These are phyloP conservation scores for Psophocarpus tetragonolobus DNA, from an alignment of 306 rosid species.

Conservation along the genomic window DNA sequence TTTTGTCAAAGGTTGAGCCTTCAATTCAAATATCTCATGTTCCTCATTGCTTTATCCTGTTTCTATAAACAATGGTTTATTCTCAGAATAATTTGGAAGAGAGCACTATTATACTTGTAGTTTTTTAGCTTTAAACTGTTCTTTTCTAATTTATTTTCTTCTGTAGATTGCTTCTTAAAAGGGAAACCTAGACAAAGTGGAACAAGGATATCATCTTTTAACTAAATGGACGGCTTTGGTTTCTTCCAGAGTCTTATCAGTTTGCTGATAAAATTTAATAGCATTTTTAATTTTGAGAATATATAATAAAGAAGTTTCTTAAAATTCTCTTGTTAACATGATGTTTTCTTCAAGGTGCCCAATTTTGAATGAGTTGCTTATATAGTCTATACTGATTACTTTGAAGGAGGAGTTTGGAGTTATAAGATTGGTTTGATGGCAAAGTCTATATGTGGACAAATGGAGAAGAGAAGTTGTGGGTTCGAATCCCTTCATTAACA, in stretches of 20 bases:
- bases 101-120: not conserved
- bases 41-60: conserved; percentile 15
- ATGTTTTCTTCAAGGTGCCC: conserved; percentile 14
- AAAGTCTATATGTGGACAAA: too few species aligned
- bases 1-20: conserved; percentile 80
- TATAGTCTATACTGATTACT: not conserved
- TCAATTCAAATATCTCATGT: conserved; percentile 25
- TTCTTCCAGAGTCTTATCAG: not conserved
- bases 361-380: conserved; percentile 4
- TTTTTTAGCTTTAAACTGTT: not conserved
- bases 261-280: conserved; percentile 14
- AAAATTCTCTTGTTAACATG: conserved; percentile 1
- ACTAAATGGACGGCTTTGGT: not conserved
- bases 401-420: not conserved
- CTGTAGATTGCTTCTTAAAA: not conserved
- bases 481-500: too few species aligned
- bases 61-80: not conserved
- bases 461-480: too few species aligned
- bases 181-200: conserved; percentile 19
- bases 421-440: too few species aligned
- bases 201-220: not conserved
- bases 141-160: conserved; percentile 12
- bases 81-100: conserved; percentile 21
- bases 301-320: conserved; percentile 4
- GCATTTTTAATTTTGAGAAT: not conserved